These are phyloP conservation scores for Aureococcus anophagefferens DNA, from an alignment of 108 stramenopile genomes.

Conservation along the genomic window DNA sequence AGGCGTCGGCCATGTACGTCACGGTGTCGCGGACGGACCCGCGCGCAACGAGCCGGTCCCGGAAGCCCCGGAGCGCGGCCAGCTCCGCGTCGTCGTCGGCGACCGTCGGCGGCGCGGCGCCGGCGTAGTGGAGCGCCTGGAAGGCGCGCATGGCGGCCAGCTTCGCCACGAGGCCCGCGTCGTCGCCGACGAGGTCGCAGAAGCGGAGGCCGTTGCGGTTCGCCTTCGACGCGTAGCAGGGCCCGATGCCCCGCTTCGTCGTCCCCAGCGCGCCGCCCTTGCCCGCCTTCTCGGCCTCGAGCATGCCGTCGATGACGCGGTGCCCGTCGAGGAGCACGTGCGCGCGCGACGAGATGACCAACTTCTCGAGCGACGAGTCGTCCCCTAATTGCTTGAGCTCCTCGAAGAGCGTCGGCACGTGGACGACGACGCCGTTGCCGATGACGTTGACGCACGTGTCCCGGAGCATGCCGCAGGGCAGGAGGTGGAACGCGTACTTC, in stretches of 20 bases:
- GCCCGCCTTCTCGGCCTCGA: slow-evolving; percentile 44
- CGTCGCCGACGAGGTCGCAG: slow-evolving; percentile 59
- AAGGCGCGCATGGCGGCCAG: slow-evolving; percentile 79
- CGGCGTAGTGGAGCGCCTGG: slow-evolving; percentile 65
- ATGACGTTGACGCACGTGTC: slow-evolving; percentile 75
- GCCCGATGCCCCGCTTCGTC: slow-evolving; percentile 96
- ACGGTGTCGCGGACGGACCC: slow-evolving; percentile 70
- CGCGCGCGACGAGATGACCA: slow-evolving; percentile 87
- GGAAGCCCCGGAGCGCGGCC: slow-evolving; percentile 50
- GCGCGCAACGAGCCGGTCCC: slow-evolving; percentile 8
- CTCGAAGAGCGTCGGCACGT: slow-evolving; percentile 80
- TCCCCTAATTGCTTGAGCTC: slow-evolving; percentile 71
- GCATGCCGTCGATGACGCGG: slow-evolving; percentile 79
- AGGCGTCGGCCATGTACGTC: slow-evolving; percentile 68
- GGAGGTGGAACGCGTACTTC: slow-evolving; percentile 98
- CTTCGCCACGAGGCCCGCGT: slow-evolving; percentile 72
- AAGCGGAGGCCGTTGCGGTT: slow-evolving; percentile 95
- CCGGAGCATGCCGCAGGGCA: slow-evolving; percentile 92
- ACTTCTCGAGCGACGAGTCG: slow-evolving; percentile 65
- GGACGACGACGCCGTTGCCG: slow-evolving; percentile 95
- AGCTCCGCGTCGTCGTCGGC: slow-evolving; percentile 98
- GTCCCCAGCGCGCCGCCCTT: slow-evolving; percentile 73
- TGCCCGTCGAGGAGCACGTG: slow-evolving; percentile 98
- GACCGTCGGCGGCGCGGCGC: slow-evolving; percentile 85
- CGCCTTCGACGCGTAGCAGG: slow-evolving; percentile 93